Percentiles rank a stretch among this genome's conserved stretches.
phyloP scores from a whole-genome alignment of 306 rosid genomes.

The Cucumis hystrix region DNA sequence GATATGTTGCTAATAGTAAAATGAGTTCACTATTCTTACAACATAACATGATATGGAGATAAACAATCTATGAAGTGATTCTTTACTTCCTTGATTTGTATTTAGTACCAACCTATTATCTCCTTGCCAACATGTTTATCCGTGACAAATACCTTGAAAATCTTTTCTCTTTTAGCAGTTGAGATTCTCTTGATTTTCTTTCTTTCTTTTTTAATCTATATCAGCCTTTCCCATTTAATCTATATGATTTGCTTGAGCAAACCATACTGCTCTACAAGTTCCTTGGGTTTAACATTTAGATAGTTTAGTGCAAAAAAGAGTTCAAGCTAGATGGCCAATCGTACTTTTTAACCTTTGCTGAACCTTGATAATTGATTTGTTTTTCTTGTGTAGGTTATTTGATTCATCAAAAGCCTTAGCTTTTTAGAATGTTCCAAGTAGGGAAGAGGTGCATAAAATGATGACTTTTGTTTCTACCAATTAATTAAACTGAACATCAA shows the following conservation, averaged over 20 bases:
- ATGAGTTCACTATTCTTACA: too few species aligned
- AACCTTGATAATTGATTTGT: neutral
- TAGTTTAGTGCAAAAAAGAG: constrained; percentile 29
- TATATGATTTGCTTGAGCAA: constrained; percentile 57
- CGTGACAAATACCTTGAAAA: neutral
- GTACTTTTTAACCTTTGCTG: neutral
- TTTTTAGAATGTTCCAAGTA: constrained; percentile 56
- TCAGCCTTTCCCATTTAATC: constrained; percentile 57
- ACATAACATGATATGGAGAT: neutral
- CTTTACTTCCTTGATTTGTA: neutral
- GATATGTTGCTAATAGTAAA: too few species aligned
- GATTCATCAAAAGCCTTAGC: constrained; percentile 91
- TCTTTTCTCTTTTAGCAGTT: neutral
- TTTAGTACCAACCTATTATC: neutral
- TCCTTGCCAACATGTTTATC: neutral
- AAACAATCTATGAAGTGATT: neutral
- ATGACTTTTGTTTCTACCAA: neutral
- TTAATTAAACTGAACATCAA: neutral
- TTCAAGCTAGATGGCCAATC: neutral
- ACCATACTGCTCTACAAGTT: constrained; percentile 59
- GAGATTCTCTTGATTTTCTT: constrained; percentile 6
- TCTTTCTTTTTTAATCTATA: neutral
- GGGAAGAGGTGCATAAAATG: constrained; percentile 39
- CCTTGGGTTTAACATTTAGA: constrained; percentile 69
- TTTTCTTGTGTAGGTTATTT: constrained; percentile 36